Conservation (phyloP, 73 alveolate species). For the Stentor coeruleus region DNA sequence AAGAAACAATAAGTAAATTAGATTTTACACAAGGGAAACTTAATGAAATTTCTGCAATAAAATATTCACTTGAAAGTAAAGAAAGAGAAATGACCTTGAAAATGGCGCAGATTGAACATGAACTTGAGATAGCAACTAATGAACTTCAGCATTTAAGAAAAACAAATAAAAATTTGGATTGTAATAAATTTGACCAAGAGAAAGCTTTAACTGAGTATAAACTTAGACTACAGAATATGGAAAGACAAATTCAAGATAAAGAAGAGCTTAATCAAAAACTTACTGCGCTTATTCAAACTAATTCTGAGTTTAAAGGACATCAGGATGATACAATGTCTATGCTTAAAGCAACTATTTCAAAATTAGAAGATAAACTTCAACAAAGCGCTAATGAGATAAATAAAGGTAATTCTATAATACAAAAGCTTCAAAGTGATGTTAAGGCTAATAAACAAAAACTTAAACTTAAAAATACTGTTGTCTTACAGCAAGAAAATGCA, state of each 20-base stretch:
- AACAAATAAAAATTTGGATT: constrained; percentile 35
- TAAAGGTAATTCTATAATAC: constrained; percentile 33
- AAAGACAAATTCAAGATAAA: constrained; percentile 41
- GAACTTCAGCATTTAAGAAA: constrained; percentile 30
- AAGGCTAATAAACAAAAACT: constrained; percentile 27
- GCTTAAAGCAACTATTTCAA: constrained; percentile 36
- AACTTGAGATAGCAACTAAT: constrained; percentile 35
- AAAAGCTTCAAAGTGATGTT: constrained; percentile 30
- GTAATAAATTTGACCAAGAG: constrained; percentile 33
- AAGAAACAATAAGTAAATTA: not conserved
- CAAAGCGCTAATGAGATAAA: constrained; percentile 32
- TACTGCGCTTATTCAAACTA: constrained; percentile 19
- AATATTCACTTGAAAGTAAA: not conserved
- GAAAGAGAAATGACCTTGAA: constrained; percentile 20
- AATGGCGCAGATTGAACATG: constrained; percentile 23
- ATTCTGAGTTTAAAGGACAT: constrained; percentile 30
- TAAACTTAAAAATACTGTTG: constrained; percentile 36
- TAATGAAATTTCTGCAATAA: not conserved
- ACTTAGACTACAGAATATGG: constrained; percentile 30
- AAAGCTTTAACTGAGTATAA: constrained; percentile 40
- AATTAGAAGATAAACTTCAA: constrained; percentile 37
- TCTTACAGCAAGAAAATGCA: constrained; percentile 37
- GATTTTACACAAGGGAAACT: not conserved
- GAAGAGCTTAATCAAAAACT: constrained; percentile 34
- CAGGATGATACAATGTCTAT: constrained; percentile 35